These are phyloP conservation scores for Closterium sp. DNA, from an alignment of 139 green algal genomes.

Conservation along the genomic window DNA sequence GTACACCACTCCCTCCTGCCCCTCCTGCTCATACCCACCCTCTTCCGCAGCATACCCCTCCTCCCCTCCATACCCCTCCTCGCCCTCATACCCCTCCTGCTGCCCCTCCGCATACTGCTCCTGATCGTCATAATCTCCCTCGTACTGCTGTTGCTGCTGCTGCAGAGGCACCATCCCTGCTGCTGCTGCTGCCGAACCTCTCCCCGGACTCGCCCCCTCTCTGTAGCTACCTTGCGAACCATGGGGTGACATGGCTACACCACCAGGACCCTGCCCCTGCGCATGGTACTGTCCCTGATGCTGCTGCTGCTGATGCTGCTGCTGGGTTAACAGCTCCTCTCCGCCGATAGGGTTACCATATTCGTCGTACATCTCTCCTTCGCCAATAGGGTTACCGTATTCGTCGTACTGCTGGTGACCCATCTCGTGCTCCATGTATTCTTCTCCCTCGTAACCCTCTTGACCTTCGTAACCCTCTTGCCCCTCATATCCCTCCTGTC, in stretches of 20 bases:
- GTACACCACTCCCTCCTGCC: background rate
- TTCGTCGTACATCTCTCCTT: background rate
- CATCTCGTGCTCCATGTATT: background rate
- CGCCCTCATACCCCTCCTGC: background rate
- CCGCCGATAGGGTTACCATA: background rate
- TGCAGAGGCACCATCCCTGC: background rate
- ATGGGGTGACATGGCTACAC: background rate
- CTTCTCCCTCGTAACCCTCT: background rate
- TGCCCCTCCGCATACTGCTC: background rate
- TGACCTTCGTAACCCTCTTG: background rate
- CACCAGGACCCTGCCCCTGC: background rate
- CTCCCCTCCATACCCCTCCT: background rate
- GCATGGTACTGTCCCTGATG: background rate
- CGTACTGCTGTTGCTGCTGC: background rate
- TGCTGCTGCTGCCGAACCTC: background rate
- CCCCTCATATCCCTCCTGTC: no score
- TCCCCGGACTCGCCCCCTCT: background rate
- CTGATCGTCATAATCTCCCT: background rate
- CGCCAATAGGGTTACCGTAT: background rate
- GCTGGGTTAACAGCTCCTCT: background rate
- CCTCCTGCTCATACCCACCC: background rate
- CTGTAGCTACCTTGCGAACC: background rate
- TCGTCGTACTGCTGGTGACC: background rate
- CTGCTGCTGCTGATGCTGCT: background rate
- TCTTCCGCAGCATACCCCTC: background rate